Percentiles rank a stretch among this genome's conserved stretches.
phyloP scores from a whole-genome alignment of 129 eudicot genomes.

The Lactuca sativa region DNA sequence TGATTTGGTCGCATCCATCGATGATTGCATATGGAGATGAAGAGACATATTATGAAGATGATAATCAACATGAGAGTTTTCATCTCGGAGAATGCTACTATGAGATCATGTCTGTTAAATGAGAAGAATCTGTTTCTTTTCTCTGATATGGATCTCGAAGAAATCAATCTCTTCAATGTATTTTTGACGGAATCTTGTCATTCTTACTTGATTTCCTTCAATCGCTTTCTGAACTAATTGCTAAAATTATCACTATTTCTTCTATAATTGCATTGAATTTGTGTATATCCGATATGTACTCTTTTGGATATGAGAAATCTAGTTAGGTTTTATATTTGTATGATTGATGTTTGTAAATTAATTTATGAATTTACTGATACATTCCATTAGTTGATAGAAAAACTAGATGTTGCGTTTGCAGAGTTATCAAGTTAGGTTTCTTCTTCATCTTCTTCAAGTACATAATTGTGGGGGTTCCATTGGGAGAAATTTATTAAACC shows the following conservation, averaged over 20 bases:
- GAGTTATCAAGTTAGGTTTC: too few species aligned
- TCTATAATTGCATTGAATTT: slow-evolving; percentile 44
- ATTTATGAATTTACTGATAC: too few species aligned
- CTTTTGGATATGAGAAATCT: too few species aligned
- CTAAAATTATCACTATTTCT: background rate
- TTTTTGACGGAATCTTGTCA: background rate
- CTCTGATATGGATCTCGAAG: slow-evolving; percentile 34
- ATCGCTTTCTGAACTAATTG: background rate
- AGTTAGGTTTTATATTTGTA: too few species aligned
- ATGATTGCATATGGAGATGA: background rate
- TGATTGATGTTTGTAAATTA: too few species aligned
- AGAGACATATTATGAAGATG: background rate
- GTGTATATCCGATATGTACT: slow-evolving; percentile 12
- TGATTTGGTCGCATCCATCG: too few species aligned
- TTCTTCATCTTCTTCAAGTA: too few species aligned
- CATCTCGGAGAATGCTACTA: background rate
- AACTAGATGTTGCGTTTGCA: too few species aligned
- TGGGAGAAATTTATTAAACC: too few species aligned
- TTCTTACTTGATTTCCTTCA: background rate
- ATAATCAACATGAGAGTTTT: background rate
- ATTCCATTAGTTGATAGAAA: too few species aligned
- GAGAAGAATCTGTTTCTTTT: background rate
- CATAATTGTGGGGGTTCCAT: too few species aligned
- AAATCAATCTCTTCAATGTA: slow-evolving; percentile 49
- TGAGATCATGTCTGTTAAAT: background rate